Conservation (phyloP, 768 basidiomycete genomes). For the Mycena venus region DNA sequence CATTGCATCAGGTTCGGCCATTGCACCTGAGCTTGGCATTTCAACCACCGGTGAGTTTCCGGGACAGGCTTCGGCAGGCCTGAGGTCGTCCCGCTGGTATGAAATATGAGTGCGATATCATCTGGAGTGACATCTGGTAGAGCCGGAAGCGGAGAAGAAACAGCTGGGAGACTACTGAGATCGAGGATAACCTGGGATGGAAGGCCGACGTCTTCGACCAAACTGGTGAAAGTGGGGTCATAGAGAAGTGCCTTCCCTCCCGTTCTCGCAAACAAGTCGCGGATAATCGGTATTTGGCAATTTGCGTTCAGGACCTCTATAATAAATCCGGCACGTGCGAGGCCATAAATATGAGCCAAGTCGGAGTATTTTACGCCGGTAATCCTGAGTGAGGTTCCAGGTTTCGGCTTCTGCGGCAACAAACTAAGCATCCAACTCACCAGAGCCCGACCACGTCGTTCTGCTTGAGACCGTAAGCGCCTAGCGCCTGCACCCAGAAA, state of each 20-base stretch:
- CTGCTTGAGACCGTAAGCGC: neutral
- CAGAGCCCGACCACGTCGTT: neutral
- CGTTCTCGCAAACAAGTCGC: neutral
- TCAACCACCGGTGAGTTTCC: constrained; percentile 30
- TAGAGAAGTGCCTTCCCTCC: neutral
- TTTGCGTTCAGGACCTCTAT: constrained; percentile 3
- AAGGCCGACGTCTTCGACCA: neutral
- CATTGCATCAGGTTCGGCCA: constrained; percentile 9
- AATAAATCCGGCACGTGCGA: constrained; percentile 39
- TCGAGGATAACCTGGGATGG: neutral
- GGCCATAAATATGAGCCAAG: constrained; percentile 37
- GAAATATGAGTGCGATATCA: constrained; percentile 42
- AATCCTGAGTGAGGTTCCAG: constrained; percentile 10
- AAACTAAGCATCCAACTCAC: neutral
- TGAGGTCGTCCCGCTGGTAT: constrained; percentile 44
- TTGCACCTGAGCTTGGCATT: constrained; percentile 8
- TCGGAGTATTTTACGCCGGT: constrained; percentile 39
- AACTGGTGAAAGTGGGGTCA: neutral
- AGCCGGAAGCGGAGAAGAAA: neutral
- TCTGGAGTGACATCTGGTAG: constrained; percentile 10
- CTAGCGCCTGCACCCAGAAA: neutral
- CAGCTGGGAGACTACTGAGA: neutral
- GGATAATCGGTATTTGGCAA: neutral
- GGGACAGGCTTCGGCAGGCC: constrained; percentile 43
- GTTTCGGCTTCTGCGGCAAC: too few relatives aligned